These are phyloP conservation scores for Neofusicoccum laricinum DNA, from an alignment of 2,329 filamentous ascomycete species.

Conservation along the genomic window DNA sequence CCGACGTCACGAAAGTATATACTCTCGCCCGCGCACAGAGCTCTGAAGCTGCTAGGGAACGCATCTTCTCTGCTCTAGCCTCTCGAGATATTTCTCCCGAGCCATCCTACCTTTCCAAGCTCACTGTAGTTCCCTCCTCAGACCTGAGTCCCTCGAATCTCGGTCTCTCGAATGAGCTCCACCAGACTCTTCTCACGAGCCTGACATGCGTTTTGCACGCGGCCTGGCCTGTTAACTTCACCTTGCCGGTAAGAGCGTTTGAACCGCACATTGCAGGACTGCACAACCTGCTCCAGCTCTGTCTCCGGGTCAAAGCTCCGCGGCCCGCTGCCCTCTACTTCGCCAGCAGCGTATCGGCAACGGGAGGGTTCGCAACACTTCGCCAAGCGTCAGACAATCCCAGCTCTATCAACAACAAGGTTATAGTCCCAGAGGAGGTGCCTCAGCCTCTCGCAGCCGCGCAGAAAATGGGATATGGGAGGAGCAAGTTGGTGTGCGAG, in stretches of 20 bases:
- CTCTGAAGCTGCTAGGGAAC: slow-evolving; percentile 18
- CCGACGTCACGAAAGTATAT: slow-evolving; percentile 43
- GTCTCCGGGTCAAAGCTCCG: slow-evolving; percentile 31
- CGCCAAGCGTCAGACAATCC: background rate
- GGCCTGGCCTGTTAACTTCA: slow-evolving; percentile 59
- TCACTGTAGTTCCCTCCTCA: slow-evolving; percentile 35
- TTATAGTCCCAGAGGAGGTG: slow-evolving; percentile 34
- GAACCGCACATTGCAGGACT: slow-evolving; percentile 47
- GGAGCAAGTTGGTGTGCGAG: slow-evolving; percentile 50
- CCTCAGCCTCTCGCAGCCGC: slow-evolving; percentile 39
- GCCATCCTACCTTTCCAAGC: slow-evolving; percentile 21
- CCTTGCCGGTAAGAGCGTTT: slow-evolving; percentile 50
- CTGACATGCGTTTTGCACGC: slow-evolving; percentile 51
- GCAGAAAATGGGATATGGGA: slow-evolving; percentile 53
- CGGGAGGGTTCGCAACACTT: background rate
- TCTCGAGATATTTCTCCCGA: slow-evolving; percentile 33
- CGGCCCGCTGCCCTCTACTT: slow-evolving; percentile 43
- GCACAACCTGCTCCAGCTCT: slow-evolving; percentile 43
- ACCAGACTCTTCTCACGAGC: slow-evolving; percentile 19
- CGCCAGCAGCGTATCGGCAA: slow-evolving; percentile 36
- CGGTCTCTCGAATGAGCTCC: slow-evolving; percentile 32
- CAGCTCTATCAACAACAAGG: background rate
- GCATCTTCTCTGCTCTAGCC: slow-evolving; percentile 35
- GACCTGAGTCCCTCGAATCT: slow-evolving; percentile 41
- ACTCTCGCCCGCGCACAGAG: slow-evolving; percentile 50